phyloP scores from a whole-genome alignment of 2,329 filamentous ascomycete genomes.

The Pseudogymnoascus sp. region DNA sequence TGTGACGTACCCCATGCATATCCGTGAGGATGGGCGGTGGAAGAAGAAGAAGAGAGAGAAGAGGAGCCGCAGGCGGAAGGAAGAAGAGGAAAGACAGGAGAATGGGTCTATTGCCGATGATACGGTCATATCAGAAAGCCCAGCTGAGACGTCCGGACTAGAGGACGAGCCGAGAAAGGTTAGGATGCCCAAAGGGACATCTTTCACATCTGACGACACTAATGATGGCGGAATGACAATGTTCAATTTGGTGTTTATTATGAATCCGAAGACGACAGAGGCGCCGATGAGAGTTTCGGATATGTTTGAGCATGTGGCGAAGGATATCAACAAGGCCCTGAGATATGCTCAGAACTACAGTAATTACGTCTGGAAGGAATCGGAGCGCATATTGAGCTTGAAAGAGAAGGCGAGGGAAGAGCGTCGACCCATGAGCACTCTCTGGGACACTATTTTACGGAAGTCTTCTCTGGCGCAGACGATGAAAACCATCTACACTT shows the following conservation, averaged over 20 bases:
- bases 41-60: conserved; percentile 49
- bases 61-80: conserved; percentile 31
- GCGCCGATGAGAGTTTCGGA: conserved; percentile 64
- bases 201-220: conserved; percentile 20
- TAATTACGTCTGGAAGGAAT: conserved; percentile 87
- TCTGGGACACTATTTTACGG: conserved; percentile 65
- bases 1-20: conserved; percentile 76
- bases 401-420: conserved; percentile 76
- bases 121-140: conserved; percentile 15
- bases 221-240: conserved; percentile 62
- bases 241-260: conserved; percentile 94
- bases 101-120: conserved; percentile 11
- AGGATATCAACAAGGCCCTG: conserved; percentile 85
- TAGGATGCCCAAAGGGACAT: conserved; percentile 20
- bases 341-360: conserved; percentile 87
- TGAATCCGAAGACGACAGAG: conserved; percentile 72
- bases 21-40: conserved; percentile 72
- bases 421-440: conserved; percentile 43
- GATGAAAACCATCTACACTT: conserved; percentile 73
- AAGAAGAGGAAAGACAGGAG: conserved; percentile 22
- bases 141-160: conserved; percentile 9
- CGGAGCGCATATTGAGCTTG: conserved; percentile 69
- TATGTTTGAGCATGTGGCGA: conserved; percentile 82
- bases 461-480: conserved; percentile 74
- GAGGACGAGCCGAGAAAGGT: conserved; percentile 21